Base-by-base conservation (phyloP, 148 eudicot genomes). In the Dianthus caryophyllus region DNA sequence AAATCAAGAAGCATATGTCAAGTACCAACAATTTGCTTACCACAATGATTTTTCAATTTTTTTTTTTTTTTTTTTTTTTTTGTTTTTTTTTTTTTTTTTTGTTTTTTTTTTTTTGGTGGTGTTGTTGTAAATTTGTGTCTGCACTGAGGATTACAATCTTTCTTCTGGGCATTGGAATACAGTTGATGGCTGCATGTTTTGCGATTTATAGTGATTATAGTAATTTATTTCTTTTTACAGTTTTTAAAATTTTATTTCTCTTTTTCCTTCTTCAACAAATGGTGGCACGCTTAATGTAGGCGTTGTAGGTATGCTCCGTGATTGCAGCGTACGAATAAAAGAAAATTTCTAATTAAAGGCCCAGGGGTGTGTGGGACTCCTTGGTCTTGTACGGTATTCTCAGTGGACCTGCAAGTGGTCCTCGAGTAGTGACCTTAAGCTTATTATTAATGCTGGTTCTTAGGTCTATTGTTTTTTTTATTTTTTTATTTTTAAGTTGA, bases 301-400 rank as follows among this genome's bases (percentile, higher is more conserved):
- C 38, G 2, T 56, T 56, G 17, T 36, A 56, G 38, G 21, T 29
- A 56, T 14, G 61, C 38, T 25, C 16, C 13, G 30, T 9, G 9
- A 5, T 25, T 56, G 33, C 36, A 12, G 17, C 10, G 10, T 9
- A 41, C 44, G 10, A 26, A 20, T 18, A 41, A 1, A 6, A 41
- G 44, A 13, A 41, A 33, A 41, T 9, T 41, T 41, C 44, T 41
- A 9, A 8, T 33, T 9, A 41, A 41, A 9, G 1, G 44, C 8
- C 44, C 44, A 41, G 29, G 38, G 36, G 61, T 25, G 38, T 10
- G 61, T 56, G 36, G 9, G 18, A 27, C 20, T 27, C 61, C 38
- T 29, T 27, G 17, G 29, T 33, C 50, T 41, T 43, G 13, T 62
- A 24, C 64, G 41, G 41, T 62, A 17, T 62, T 20, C 66, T 62